Conservation (phyloP, 148 eudicot species). For the Limonium bicolor region DNA sequence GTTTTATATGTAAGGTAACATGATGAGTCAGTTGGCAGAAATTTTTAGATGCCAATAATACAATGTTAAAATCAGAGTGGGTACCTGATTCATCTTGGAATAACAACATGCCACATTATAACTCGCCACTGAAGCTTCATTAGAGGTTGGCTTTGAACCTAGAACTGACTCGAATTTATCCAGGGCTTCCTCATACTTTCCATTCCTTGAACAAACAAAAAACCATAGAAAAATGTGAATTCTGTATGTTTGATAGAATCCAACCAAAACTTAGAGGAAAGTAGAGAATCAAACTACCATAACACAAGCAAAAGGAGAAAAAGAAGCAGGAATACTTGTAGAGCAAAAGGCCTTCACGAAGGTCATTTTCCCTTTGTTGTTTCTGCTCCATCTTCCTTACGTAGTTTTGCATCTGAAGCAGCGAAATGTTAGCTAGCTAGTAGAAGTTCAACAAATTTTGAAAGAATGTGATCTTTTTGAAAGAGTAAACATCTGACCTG, state of each 20-base stretch:
- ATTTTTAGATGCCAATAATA: too few species aligned
- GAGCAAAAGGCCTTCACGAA: constrained; percentile 72
- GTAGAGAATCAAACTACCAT: neutral
- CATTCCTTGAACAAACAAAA: constrained; percentile 25
- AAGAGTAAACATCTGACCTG: constrained; percentile 50
- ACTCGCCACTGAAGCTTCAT: constrained; percentile 79
- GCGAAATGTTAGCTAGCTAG: too few species aligned
- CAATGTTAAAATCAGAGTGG: too few species aligned
- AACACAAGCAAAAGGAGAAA: neutral
- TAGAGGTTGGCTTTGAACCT: constrained; percentile 64
- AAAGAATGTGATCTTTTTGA: too few species aligned
- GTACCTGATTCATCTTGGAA: constrained; percentile 92
- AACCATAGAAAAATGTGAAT: neutral
- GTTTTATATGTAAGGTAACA: too few species aligned
- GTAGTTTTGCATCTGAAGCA: constrained; percentile 55
- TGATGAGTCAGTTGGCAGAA: too few species aligned
- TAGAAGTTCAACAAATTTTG: too few species aligned
- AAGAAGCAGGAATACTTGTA: constrained; percentile 35
- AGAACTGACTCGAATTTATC: constrained; percentile 86
- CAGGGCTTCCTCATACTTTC: constrained; percentile 71
- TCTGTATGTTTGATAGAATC: neutral
- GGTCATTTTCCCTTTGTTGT: constrained; percentile 56
- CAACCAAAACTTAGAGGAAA: neutral
- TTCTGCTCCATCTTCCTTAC: constrained; percentile 65
- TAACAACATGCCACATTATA: constrained; percentile 97